phyloP scores from a whole-genome alignment of 371 early-diverging fungal species.

The Batkoa obscura region DNA sequence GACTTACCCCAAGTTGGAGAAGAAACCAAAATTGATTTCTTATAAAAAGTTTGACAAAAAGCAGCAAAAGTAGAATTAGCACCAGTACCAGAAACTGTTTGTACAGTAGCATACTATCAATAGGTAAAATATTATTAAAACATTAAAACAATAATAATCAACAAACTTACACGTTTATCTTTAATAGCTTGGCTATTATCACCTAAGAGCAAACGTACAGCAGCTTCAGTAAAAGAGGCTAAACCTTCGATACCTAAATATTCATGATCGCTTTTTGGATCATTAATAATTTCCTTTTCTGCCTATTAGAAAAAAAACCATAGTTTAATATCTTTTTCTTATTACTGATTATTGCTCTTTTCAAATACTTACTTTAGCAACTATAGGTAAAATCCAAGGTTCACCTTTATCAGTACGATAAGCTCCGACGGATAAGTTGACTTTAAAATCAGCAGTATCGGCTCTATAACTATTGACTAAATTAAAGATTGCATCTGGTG shows the following conservation, averaged over 20 bases:
- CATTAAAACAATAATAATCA: neutral
- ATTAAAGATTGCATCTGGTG: slow-evolving; percentile 81
- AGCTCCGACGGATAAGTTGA: slow-evolving; percentile 93
- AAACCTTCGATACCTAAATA: slow-evolving; percentile 79
- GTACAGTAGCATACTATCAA: slow-evolving; percentile 36
- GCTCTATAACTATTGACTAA: slow-evolving; percentile 64
- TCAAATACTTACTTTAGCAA: slow-evolving; percentile 43
- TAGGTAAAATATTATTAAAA: slow-evolving; percentile 6
- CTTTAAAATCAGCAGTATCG: slow-evolving; percentile 56
- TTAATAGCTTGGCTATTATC: slow-evolving; percentile 48
- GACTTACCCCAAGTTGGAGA: slow-evolving; percentile 88
- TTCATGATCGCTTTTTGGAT: slow-evolving; percentile 71
- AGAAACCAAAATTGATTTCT: slow-evolving; percentile 58
- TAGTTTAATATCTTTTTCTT: neutral
- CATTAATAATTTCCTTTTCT: slow-evolving; percentile 46
- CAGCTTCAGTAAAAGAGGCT: slow-evolving; percentile 49
- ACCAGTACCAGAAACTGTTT: slow-evolving; percentile 94
- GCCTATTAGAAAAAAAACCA: slow-evolving; percentile 29
- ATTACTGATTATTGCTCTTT: neutral
- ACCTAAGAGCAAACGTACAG: slow-evolving; percentile 68
- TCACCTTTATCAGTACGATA: slow-evolving; percentile 81
- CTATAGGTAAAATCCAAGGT: slow-evolving; percentile 89
- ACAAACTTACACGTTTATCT: slow-evolving; percentile 35
- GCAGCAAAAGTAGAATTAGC: slow-evolving; percentile 72
- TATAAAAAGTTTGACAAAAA: slow-evolving; percentile 53